A percentile compares a stretch with the other conserved stretches of the same genome.
phyloP scores from a whole-genome alignment of 1,284 basidiomycete species.

The Albatrellus sp. region DNA sequence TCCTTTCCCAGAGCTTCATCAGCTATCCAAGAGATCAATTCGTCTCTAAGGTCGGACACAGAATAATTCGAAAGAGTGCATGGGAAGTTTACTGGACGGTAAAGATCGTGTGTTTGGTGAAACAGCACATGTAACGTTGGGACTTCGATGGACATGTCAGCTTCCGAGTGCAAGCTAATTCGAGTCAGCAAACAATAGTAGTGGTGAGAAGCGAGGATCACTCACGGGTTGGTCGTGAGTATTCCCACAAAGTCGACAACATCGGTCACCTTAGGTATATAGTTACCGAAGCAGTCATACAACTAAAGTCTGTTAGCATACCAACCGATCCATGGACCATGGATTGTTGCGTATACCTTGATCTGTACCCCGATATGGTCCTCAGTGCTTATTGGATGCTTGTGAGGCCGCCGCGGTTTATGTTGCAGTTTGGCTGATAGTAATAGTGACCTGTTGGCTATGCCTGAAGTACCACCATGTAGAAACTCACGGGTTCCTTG shows the following conservation, averaged over 20 bases:
- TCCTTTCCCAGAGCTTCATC: constrained; percentile 58
- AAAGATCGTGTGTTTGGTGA: constrained; percentile 24
- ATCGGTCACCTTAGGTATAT: constrained; percentile 44
- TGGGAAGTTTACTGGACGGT: constrained; percentile 18
- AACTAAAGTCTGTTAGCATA: constrained; percentile 25
- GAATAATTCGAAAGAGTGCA: constrained; percentile 5
- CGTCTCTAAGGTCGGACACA: constrained; percentile 21
- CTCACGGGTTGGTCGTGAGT: constrained; percentile 49
- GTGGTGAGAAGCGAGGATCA: constrained; percentile 8
- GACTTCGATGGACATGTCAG: constrained; percentile 25
- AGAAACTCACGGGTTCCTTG: constrained; percentile 10
- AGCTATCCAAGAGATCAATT: constrained; percentile 62
- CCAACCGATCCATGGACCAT: no score
- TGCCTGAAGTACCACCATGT: not conserved
- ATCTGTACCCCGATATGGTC: constrained; percentile 54
- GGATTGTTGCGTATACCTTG: constrained; percentile 32
- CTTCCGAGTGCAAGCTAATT: constrained; percentile 21
- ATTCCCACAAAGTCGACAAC: constrained; percentile 59
- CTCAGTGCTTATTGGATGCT: constrained; percentile 43
- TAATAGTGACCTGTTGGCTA: not conserved
- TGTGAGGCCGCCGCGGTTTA: constrained; percentile 34
- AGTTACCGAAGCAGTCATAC: constrained; percentile 33
- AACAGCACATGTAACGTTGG: constrained; percentile 65
- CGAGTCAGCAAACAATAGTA: not conserved
- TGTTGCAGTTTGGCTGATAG: constrained; percentile 11